Evolutionary conservation across 139 green algal species (phyloP).

Genomic region (Tetradesmus obliquus): DNA sequence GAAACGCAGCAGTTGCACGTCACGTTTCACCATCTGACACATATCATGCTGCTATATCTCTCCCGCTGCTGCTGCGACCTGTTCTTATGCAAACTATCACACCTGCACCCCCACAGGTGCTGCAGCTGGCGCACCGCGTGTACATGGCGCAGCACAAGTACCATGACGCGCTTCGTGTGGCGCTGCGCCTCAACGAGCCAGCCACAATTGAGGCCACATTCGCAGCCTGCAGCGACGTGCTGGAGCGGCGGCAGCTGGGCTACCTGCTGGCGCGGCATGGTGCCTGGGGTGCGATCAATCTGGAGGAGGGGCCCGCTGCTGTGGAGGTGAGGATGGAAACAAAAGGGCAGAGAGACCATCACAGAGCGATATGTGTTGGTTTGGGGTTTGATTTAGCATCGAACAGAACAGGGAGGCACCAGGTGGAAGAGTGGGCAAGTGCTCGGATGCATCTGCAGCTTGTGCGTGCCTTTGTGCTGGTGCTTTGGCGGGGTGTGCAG

Average conservation of each 20-base stretch:
- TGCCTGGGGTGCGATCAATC: conserved; percentile 61
- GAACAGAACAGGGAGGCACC: no score
- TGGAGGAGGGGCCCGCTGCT: conserved; percentile 83
- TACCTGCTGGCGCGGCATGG: conserved; percentile 93
- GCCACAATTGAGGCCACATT: conserved; percentile 73
- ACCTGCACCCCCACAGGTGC: conserved; percentile 6
- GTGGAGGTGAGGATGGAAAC: conserved; percentile 51
- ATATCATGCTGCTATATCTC: not conserved
- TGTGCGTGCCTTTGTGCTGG: no score
- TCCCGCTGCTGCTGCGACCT: not conserved
- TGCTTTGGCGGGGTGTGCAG: no score
- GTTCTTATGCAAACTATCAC: no score
- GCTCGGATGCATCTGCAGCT: no score
- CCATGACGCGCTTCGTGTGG: conserved; percentile 89
- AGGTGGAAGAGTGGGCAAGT: no score
- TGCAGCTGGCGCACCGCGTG: conserved; percentile 79
- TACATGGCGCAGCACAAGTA: conserved; percentile 82
- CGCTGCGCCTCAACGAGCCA: conserved; percentile 72
- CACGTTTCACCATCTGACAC: not conserved
- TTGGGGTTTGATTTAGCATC: no score
- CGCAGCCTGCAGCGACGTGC: conserved; percentile 64
- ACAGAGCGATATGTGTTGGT: no score
- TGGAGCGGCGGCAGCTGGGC: conserved; percentile 91
- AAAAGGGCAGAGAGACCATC: no score
- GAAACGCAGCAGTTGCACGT: not conserved